phyloP scores from a whole-genome alignment of 768 basidiomycete genomes.

The Pulveroboletus sp. region DNA sequence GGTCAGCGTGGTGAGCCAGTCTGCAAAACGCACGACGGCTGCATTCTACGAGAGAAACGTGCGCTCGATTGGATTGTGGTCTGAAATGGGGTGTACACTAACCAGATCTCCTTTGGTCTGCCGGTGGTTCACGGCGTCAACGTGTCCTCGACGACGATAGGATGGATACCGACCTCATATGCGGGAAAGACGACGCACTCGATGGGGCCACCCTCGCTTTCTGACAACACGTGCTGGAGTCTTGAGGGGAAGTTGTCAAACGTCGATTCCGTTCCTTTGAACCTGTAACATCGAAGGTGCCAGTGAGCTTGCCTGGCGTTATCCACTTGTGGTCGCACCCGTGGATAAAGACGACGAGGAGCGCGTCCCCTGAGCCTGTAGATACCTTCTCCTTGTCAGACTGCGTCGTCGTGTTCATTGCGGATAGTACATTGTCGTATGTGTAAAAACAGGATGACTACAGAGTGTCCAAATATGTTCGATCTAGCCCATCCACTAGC shows the following conservation, averaged over 20 bases:
- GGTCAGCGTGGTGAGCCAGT: conserved; percentile 88
- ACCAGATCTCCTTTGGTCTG: conserved; percentile 91
- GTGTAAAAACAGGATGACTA: conserved; percentile 14
- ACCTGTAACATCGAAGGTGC: too few relatives aligned
- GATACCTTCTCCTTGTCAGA: conserved; percentile 2
- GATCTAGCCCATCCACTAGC: background rate
- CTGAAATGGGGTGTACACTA: conserved; percentile 26
- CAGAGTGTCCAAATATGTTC: background rate
- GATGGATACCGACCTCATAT: conserved; percentile 60
- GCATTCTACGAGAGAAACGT: conserved; percentile 49
- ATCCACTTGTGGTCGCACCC: conserved; percentile 44
- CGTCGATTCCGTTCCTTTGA: conserved; percentile 63
- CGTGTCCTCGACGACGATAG: background rate
- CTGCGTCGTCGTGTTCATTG: conserved; percentile 13
- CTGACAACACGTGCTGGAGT: conserved; percentile 69
- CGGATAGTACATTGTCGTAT: background rate
- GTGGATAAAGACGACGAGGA: conserved; percentile 76
- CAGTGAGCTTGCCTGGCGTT: too few relatives aligned
- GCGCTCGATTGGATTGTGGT: background rate
- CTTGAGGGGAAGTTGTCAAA: conserved; percentile 77
- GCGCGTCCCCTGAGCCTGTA: conserved; percentile 34
- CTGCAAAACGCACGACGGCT: conserved; percentile 81
- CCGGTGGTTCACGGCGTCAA: conserved; percentile 12
- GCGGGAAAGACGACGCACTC: conserved; percentile 84
- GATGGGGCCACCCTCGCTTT: conserved; percentile 54